phyloP scores from a whole-genome alignment of 2,329 filamentous ascomycete species.

The Lasiodiplodia sp. region DNA sequence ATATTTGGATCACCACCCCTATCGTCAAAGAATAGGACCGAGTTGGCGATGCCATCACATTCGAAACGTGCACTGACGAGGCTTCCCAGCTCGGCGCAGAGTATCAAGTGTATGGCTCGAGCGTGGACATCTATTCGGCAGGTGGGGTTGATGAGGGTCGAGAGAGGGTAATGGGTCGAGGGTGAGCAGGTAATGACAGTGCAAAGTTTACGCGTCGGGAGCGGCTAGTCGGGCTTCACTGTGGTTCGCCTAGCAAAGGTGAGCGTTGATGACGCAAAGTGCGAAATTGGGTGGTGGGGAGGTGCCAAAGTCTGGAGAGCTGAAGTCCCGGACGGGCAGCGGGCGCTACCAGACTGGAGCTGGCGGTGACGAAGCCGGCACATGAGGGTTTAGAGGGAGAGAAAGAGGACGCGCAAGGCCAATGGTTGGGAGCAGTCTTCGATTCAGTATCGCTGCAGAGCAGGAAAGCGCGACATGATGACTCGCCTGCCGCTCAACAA shows the following conservation, averaged over 20 bases:
- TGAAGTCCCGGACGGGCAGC: not conserved
- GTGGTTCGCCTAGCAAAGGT: not conserved
- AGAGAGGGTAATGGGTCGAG: not conserved
- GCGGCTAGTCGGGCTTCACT: not conserved
- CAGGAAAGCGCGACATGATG: not conserved
- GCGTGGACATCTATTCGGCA: not conserved
- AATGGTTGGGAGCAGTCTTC: not conserved
- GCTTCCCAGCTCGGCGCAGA: constrained; percentile 1
- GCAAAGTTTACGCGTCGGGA: not conserved
- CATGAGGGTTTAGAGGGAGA: not conserved
- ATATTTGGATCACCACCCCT: not conserved
- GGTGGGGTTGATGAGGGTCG: not conserved
- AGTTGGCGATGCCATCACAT: not conserved
- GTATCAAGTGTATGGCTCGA: constrained; percentile 5
- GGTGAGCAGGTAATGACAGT: not conserved
- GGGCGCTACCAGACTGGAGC: not conserved
- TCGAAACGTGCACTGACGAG: constrained; percentile 7
- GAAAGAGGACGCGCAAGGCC: not conserved
- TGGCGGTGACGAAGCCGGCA: not conserved
- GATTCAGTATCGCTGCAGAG: not conserved
- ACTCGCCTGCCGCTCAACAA: constrained; percentile 9
- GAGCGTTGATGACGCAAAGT: not conserved
- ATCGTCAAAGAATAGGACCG: constrained; percentile 11
- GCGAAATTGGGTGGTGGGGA: not conserved
- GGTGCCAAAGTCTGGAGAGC: not conserved